phyloP scores from a whole-genome alignment of 768 basidiomycete species.

The Suillus fuscotomentosus region DNA sequence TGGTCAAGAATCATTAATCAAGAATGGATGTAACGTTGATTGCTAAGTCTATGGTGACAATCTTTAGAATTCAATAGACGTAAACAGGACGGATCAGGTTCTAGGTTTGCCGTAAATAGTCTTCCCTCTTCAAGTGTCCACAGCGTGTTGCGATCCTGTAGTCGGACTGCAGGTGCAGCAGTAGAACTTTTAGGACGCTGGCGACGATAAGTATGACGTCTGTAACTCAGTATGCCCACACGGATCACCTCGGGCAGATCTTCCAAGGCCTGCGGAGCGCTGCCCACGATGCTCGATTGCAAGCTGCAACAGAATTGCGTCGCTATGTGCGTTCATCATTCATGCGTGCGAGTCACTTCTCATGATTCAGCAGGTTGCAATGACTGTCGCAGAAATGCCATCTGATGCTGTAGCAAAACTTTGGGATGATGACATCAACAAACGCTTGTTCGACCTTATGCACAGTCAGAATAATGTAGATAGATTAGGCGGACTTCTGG shows the following conservation, averaged over 20 bases:
- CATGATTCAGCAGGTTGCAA: constrained; percentile 53
- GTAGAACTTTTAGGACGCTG: constrained; percentile 8
- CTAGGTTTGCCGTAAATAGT: not conserved
- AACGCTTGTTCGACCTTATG: constrained; percentile 75
- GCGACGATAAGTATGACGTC: constrained; percentile 54
- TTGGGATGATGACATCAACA: constrained; percentile 85
- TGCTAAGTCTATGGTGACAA: not conserved
- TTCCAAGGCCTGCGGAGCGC: constrained; percentile 67
- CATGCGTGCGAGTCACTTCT: constrained; percentile 10
- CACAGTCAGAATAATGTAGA: constrained; percentile 78
- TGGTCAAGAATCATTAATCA: not conserved
- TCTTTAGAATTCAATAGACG: constrained; percentile 26
- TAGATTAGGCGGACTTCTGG: constrained; percentile 82
- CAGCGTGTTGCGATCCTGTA: not conserved
- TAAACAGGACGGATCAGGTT: constrained; percentile 25
- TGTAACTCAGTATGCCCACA: constrained; percentile 52
- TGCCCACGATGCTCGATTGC: constrained; percentile 59
- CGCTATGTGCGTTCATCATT: constrained; percentile 58
- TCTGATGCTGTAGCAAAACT: constrained; percentile 78
- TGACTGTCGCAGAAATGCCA: constrained; percentile 75
- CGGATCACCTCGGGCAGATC: constrained; percentile 62
- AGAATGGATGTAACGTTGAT: not conserved
- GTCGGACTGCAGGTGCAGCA: not conserved
- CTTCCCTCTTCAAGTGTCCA: constrained; percentile 1
- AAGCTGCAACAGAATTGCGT: constrained; percentile 70